phyloP scores from a whole-genome alignment of 2,329 filamentous ascomycete species.

The Cordyceps pruinosa region DNA sequence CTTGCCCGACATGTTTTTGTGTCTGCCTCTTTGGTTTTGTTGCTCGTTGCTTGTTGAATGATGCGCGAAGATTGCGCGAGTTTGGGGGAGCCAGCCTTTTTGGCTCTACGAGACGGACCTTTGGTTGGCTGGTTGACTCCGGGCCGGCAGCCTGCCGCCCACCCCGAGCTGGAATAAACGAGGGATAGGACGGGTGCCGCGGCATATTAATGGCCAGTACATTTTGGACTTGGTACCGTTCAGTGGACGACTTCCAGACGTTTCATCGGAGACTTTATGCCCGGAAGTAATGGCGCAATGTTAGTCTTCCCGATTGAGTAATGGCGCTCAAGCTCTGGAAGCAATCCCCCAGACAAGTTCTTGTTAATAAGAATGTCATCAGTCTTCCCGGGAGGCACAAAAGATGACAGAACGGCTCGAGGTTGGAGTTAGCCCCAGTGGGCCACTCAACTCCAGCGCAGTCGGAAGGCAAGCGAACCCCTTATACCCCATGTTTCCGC shows the following conservation, averaged over 20 bases:
- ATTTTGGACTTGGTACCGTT: not conserved
- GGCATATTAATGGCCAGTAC: not conserved
- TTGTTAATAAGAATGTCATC: too few relatives aligned
- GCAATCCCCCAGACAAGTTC: not conserved
- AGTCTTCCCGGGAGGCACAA: not conserved
- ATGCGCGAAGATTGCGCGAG: not conserved
- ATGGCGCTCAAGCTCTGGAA: not conserved
- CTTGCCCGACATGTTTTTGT: slow-evolving; percentile 25
- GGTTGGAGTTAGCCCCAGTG: not conserved
- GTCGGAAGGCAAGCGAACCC: not conserved
- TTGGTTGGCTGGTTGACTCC: not conserved
- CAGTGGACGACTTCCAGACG: not conserved
- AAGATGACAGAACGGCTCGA: not conserved
- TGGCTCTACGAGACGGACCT: not conserved
- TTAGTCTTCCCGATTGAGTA: not conserved
- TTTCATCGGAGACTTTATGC: not conserved
- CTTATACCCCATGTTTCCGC: not conserved
- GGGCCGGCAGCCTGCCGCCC: not conserved
- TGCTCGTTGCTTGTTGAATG: not conserved
- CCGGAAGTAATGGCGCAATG: not conserved
- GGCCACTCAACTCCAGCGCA: not conserved
- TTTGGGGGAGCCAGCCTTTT: not conserved
- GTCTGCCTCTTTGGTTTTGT: not conserved
- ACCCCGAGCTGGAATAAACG: not conserved
- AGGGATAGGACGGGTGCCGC: not conserved